Percentiles rank a stretch among this genome's conserved stretches.
Evolutionary conservation across 306 rosid genomes (phyloP).

Genomic region (Astragalus membranaceus): DNA sequence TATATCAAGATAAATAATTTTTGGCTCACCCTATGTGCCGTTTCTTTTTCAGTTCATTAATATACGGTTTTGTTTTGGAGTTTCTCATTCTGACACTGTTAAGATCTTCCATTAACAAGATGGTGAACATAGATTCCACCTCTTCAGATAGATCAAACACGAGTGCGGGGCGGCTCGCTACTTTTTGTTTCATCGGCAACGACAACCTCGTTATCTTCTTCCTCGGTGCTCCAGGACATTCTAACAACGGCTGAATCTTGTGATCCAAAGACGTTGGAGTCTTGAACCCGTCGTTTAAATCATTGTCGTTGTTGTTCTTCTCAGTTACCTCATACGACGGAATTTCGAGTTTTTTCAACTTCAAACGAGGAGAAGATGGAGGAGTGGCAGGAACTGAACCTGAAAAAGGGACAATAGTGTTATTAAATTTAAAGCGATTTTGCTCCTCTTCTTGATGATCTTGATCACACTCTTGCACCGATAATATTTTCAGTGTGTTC

Average conservation of each 20-base stretch:
- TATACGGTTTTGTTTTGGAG: neutral
- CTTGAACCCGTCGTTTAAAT: conserved; percentile 32
- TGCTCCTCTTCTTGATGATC: conserved; percentile 1
- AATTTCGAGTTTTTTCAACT: conserved; percentile 23
- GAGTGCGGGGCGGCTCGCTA: no score
- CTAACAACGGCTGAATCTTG: conserved; percentile 27
- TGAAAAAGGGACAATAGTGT: neutral
- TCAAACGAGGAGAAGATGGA: neutral
- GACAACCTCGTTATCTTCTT: conserved; percentile 23
- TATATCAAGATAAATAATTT: no score
- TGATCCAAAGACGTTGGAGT: conserved; percentile 63
- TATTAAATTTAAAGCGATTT: neutral
- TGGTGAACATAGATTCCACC: conserved; percentile 14
- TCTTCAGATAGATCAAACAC: conserved; percentile 30
- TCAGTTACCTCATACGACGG: neutral
- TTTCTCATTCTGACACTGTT: conserved; percentile 21
- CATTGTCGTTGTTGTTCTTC: neutral
- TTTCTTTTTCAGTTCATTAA: no score
- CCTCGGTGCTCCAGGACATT: conserved; percentile 66
- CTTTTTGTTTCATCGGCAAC: conserved; percentile 9
- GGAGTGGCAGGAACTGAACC: neutral
- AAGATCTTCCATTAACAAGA: conserved; percentile 26
- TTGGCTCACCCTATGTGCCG: no score
- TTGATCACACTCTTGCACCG: neutral
- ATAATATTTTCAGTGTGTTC: neutral